These are phyloP conservation scores for Candida labiduridarum DNA, from an alignment of 1,139 yeast species.

Conservation along the genomic window DNA sequence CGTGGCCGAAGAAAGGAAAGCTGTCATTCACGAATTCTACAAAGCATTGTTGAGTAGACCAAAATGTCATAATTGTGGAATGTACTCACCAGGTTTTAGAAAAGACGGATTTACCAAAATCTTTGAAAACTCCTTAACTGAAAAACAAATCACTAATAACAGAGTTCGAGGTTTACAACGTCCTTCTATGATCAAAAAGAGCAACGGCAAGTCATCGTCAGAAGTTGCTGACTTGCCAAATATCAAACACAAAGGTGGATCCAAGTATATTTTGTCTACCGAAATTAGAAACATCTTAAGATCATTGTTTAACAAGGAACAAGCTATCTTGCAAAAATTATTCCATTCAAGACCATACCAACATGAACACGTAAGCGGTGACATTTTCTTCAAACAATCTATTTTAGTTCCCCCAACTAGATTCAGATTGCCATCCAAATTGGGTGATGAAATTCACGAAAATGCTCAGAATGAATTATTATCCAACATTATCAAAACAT, in stretches of 20 bases:
- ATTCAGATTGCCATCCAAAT: conserved; percentile 93
- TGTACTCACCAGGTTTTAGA: conserved; percentile 92
- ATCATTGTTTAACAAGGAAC: conserved; percentile 75
- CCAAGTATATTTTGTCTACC: conserved; percentile 83
- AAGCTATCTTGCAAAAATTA: conserved; percentile 55
- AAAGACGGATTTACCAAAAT: conserved; percentile 94
- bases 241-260: conserved; percentile 64
- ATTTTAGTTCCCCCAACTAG: conserved; percentile 95
- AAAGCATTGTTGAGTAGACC: conserved; percentile 71
- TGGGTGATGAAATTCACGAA: conserved; percentile 96
- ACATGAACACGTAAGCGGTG: conserved; percentile 62
- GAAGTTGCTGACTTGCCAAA: conserved; percentile 34
- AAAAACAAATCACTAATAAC: conserved; percentile 79
- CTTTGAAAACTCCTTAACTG: conserved; percentile 83
- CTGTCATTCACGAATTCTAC: conserved; percentile 73
- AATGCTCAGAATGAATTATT: conserved; percentile 89
- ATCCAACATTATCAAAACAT: conserved; percentile 75
- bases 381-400: conserved; percentile 85
- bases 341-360: conserved; percentile 78
- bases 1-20: conserved; percentile 84
- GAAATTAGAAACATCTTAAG: conserved; percentile 82
- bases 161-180: conserved; percentile 77
- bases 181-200: conserved; percentile 62
- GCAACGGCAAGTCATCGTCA: conserved; percentile 8
- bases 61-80: conserved; percentile 93